These are phyloP conservation scores for Opeltia flavorubescens DNA, from an alignment of 495 filamentous ascomycete species.

Conservation along the genomic window DNA sequence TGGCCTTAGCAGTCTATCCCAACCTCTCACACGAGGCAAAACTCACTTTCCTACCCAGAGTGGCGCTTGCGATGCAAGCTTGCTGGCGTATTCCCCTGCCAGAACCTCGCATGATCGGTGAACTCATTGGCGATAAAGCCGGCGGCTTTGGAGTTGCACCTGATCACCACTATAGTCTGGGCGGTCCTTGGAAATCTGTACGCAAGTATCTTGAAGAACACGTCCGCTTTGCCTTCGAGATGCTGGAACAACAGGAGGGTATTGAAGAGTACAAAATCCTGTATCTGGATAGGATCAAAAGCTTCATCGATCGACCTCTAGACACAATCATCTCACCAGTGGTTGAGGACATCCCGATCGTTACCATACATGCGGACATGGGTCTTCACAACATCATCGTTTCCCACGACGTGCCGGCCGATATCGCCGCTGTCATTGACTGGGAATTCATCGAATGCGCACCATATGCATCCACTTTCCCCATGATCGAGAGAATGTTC, in stretches of 20 bases:
- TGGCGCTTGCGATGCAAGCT: neutral
- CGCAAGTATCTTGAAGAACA: constrained; percentile 8
- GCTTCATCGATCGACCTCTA: constrained; percentile 8
- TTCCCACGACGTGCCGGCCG: constrained; percentile 2
- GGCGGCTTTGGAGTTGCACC: neutral
- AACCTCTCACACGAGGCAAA: no score
- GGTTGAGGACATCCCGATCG: constrained; percentile 15
- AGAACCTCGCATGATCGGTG: neutral
- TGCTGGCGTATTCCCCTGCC: neutral
- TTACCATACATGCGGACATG: constrained; percentile 16
- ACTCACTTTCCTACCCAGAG: no score
- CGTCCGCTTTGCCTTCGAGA: constrained; percentile 9
- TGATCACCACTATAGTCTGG: neutral
- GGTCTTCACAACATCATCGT: constrained; percentile 16
- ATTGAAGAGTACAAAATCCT: constrained; percentile 16
- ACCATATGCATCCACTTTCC: constrained; percentile 11
- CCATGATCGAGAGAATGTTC: constrained; percentile 16
- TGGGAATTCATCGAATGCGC: constrained; percentile 14
- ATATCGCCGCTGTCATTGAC: constrained; percentile 15
- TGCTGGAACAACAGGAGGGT: constrained; percentile 13
- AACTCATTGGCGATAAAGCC: neutral
- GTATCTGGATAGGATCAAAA: constrained; percentile 8
- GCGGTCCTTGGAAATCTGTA: neutral
- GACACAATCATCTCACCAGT: constrained; percentile 11
- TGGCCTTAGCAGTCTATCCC: no score